Evolutionary conservation across 148 eudicot species (phyloP).

Genomic region (Rhododendron ferrugineum): DNA sequence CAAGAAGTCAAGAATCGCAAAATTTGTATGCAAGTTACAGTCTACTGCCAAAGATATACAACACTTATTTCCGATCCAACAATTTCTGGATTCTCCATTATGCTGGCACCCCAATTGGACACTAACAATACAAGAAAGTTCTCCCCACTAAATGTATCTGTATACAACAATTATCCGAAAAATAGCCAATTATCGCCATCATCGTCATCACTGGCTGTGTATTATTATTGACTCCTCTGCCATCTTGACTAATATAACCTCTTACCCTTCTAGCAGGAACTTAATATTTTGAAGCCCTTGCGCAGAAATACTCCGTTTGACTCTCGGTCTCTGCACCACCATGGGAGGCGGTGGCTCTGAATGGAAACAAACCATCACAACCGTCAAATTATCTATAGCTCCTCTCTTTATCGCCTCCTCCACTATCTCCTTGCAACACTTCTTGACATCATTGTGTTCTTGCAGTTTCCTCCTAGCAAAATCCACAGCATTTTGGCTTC

Average conservation of each 20-base stretch:
- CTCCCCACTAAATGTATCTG: neutral
- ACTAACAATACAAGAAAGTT: neutral
- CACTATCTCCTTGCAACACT: constrained; percentile 67
- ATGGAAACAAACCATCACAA: constrained; percentile 77
- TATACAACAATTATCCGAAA: constrained; percentile 18
- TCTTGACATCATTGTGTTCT: constrained; percentile 61
- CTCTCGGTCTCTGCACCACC: constrained; percentile 43
- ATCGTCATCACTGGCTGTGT: constrained; percentile 10
- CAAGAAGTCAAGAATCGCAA: neutral
- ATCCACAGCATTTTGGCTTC: constrained; percentile 87
- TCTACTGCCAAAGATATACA: neutral
- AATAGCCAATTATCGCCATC: constrained; percentile 16
- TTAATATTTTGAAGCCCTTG: constrained; percentile 69
- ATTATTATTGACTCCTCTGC: neutral
- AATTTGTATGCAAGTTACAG: neutral
- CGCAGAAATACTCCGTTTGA: constrained; percentile 72
- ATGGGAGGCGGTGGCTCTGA: constrained; percentile 54
- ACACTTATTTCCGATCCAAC: constrained; percentile 1
- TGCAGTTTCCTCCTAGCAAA: constrained; percentile 72
- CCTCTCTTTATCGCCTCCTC: constrained; percentile 70
- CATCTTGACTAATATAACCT: neutral
- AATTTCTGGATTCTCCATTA: constrained; percentile 14
- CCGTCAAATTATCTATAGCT: constrained; percentile 69
- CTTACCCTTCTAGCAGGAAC: constrained; percentile 45
- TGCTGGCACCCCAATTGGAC: constrained; percentile 11